phyloP scores from a whole-genome alignment of 108 stramenopile species.

The Pseudonitzschia multistriata region DNA sequence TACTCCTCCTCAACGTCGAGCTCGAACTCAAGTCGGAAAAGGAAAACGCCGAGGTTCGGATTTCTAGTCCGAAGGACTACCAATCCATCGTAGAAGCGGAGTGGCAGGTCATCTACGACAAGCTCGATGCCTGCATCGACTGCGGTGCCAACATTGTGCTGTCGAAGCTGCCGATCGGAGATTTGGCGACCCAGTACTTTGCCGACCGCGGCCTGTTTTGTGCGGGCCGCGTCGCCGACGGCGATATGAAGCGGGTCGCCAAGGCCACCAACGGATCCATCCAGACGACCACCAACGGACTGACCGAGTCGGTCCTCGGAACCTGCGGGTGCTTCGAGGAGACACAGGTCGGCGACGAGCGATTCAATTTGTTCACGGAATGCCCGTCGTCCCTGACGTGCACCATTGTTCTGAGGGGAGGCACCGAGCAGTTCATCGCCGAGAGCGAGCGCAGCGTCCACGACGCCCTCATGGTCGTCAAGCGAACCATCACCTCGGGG shows the following conservation, averaged over 20 bases:
- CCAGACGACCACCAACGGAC: constrained; percentile 90
- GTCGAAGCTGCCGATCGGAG: constrained; percentile 96
- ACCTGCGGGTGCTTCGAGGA: constrained; percentile 95
- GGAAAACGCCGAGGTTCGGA: constrained; percentile 99
- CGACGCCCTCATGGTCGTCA: constrained; percentile 98
- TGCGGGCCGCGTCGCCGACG: constrained; percentile 96
- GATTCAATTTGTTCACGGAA: constrained; percentile 96
- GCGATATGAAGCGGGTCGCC: constrained; percentile 94
- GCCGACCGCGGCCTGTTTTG: constrained; percentile 96
- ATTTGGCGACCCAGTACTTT: constrained; percentile 99
- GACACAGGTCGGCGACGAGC: constrained; percentile 92
- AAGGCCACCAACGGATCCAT: constrained; percentile 93
- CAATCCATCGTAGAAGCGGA: constrained; percentile 99
- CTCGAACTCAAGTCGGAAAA: constrained; percentile 98
- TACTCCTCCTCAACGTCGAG: constrained; percentile 96
- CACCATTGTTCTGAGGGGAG: constrained; percentile 95
- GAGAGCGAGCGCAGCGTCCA: constrained; percentile 97
- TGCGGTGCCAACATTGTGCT: constrained; percentile 97
- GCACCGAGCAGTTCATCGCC: constrained; percentile 98
- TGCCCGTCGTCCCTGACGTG: constrained; percentile 91
- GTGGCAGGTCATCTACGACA: constrained; percentile 99
- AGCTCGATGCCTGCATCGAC: constrained; percentile 90
- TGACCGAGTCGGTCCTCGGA: constrained; percentile 76
- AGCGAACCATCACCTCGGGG: constrained; percentile 82
- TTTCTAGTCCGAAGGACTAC: constrained; percentile 95